Base-by-base conservation (phyloP, 2,329 filamentous ascomycete genomes). In the Fusarium austroafricanum region DNA sequence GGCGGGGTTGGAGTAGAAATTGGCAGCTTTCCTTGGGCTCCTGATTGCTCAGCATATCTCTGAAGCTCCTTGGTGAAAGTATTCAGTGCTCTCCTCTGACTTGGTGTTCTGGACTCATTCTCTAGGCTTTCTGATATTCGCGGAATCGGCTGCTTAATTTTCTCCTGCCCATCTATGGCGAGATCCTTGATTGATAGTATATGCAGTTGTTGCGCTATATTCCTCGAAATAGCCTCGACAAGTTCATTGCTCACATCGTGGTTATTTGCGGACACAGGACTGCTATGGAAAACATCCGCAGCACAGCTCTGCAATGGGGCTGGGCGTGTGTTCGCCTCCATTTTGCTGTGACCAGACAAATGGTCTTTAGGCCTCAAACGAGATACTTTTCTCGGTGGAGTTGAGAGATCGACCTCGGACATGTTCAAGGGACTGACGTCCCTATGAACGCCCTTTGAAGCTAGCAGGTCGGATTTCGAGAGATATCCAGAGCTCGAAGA, bases 181-280 rank as follows among this genome's bases (percentile, higher is more conserved):
- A 43, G 28, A 12, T 61, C 55, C 29, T 66, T 71, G 7, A 81
- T 54, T 5, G 77, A 79, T 39, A 81, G 77, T 29, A 84, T 61
- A 2, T 79, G 81, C 44, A 80, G 68, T 53, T 85, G 83, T 55
- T 85, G 83, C 8, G 77, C 78, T 31, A 85, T 75, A 40, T 78
- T 81, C 52, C 82, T 79, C 20, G 80, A 79, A 40, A 84, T 80
- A 6, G 83, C 80, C 57, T 83, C 80, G 62, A 82, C 80, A 15
- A 81, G 77, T 11, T 76, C 75, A 17, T 79, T 76, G 55, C 84
- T 81, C 21, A 77, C 50, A 63, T 77, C 68, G 71, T 67, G 29
- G 21, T 75, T 74, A 39, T 77, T 79, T 17, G 76, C 71, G 10
- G 64, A 70, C 17, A 61, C 63, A 26, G 61, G 23, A 28, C 55